A percentile compares a stretch with the other conserved stretches of the same genome.
Evolutionary conservation across 257 asterid species (phyloP).

Genomic region (Nicotiana undulata): DNA sequence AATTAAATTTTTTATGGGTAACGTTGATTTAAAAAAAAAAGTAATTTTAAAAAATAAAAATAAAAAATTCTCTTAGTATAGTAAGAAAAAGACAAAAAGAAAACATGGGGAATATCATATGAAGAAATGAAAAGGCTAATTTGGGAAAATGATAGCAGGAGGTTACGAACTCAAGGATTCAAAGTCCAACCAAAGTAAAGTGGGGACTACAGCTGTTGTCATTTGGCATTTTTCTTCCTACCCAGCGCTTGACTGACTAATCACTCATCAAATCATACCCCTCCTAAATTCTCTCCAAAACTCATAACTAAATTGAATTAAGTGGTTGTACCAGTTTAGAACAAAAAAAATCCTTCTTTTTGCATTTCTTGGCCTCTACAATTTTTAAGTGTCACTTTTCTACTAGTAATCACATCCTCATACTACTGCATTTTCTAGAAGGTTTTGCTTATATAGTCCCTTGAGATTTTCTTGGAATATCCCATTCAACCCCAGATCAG

Average conservation of each 20-base stretch:
- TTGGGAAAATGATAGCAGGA: background rate
- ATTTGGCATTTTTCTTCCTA: slow-evolving; percentile 16
- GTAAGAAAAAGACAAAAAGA: too few species aligned
- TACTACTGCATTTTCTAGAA: slow-evolving; percentile 14
- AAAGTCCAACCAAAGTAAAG: background rate
- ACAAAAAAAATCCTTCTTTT: background rate
- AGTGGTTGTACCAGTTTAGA: background rate
- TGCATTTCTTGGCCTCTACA: slow-evolving; percentile 5
- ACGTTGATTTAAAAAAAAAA: too few species aligned
- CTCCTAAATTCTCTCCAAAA: background rate
- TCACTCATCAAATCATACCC: background rate
- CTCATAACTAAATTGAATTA: background rate
- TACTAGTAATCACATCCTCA: background rate
- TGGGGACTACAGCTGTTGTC: background rate
- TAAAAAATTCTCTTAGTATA: too few species aligned
- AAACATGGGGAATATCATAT: too few species aligned
- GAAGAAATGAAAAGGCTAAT: background rate
- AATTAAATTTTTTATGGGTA: too few species aligned
- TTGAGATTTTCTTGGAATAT: background rate
- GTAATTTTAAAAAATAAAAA: too few species aligned
- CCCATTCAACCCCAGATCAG: slow-evolving; percentile 23
- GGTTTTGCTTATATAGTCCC: background rate
- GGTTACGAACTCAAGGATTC: background rate
- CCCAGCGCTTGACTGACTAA: background rate
- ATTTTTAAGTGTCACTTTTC: background rate